These are phyloP conservation scores for Puccinellia tenuiflora DNA, from an alignment of 176 grass and related monocot genomes.

Conservation along the genomic window DNA sequence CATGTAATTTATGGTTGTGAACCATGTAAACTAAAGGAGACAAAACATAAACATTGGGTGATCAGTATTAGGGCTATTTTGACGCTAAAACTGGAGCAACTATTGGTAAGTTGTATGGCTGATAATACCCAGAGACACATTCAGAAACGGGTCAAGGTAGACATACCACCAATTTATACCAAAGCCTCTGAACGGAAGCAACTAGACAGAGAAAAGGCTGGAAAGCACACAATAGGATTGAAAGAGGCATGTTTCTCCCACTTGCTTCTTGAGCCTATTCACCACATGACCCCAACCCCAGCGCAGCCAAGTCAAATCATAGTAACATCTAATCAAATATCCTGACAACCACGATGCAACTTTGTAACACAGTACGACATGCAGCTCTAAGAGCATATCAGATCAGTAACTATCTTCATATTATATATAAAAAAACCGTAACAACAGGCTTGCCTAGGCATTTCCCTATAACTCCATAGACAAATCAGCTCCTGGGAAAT, in stretches of 20 bases:
- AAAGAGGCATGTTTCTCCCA: neutral
- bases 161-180: neutral
- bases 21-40: neutral
- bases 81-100: neutral
- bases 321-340: neutral
- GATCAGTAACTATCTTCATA: slow-evolving; percentile 2
- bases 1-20: neutral
- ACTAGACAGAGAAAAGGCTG: neutral
- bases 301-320: neutral
- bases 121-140: neutral
- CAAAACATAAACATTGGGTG: neutral
- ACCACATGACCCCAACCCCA: neutral
- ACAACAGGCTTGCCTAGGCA: neutral
- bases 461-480: neutral
- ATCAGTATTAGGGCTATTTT: neutral
- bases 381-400: neutral
- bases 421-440: neutral
- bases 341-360: neutral
- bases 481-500: neutral
- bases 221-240: neutral
- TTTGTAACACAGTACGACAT: neutral
- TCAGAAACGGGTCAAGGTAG: neutral
- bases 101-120: neutral
- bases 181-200: neutral
- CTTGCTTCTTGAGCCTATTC: neutral